Evolutionary conservation across 2,329 filamentous ascomycete species (phyloP).

Genomic region (Huntiella bhutanensis): DNA sequence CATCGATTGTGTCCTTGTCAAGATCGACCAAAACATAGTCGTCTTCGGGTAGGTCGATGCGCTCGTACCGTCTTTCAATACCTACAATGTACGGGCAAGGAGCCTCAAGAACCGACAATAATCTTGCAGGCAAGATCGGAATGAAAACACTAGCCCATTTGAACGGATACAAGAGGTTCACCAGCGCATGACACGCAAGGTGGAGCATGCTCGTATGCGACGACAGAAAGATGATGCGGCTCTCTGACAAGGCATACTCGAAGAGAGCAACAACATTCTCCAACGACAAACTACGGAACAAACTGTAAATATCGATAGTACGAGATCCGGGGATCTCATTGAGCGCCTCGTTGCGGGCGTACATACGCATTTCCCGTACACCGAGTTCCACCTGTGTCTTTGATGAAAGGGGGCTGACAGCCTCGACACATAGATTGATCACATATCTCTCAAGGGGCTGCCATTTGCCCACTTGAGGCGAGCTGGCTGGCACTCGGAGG

Average conservation of each 20-base stretch:
- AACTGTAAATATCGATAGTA: constrained; percentile 77
- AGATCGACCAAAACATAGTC: constrained; percentile 92
- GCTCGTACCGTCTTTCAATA: constrained; percentile 80
- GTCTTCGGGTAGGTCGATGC: constrained; percentile 72
- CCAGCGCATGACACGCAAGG: constrained; percentile 72
- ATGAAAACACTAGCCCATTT: constrained; percentile 93
- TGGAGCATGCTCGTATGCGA: constrained; percentile 95
- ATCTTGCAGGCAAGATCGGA: constrained; percentile 67
- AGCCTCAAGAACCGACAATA: constrained; percentile 80
- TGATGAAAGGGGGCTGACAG: constrained; percentile 76
- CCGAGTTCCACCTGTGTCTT: constrained; percentile 90
- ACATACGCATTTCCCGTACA: constrained; percentile 74
- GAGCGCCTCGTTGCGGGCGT: constrained; percentile 75
- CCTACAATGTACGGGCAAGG: constrained; percentile 96
- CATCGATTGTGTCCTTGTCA: constrained; percentile 77
- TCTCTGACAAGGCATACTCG: constrained; percentile 83
- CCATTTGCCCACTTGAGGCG: constrained; percentile 82
- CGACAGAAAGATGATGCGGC: constrained; percentile 86
- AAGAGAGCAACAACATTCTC: constrained; percentile 85
- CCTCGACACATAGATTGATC: constrained; percentile 89
- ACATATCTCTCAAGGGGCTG: constrained; percentile 93
- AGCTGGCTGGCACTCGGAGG: constrained; percentile 67
- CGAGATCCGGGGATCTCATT: constrained; percentile 89
- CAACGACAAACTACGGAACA: constrained; percentile 78
- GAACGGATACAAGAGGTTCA: constrained; percentile 70